Evolutionary conservation across 1,139 yeast species (phyloP).

Genomic region (Kazachstania sp.): DNA sequence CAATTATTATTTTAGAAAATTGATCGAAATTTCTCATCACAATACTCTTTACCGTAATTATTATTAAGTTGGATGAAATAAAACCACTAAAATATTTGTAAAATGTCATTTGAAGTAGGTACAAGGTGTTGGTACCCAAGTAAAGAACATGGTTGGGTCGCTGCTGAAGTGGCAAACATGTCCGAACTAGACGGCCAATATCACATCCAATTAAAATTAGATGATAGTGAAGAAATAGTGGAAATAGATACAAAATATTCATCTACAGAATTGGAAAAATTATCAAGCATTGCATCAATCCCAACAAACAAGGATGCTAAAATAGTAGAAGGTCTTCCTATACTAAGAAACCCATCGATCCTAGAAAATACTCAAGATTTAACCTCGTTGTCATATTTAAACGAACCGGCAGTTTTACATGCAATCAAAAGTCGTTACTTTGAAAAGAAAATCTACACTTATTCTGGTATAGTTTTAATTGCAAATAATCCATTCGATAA

Average conservation of each 20-base stretch:
- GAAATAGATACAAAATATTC: constrained; percentile 16
- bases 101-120: constrained; percentile 29
- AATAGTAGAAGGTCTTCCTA: constrained; percentile 60
- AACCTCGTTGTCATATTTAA: constrained; percentile 68
- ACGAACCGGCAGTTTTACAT: constrained; percentile 93
- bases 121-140: constrained; percentile 93
- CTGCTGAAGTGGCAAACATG: constrained; percentile 63
- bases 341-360: constrained; percentile 86
- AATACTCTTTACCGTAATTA: neutral
- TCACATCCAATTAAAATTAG: constrained; percentile 36
- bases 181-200: constrained; percentile 42
- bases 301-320: constrained; percentile 8
- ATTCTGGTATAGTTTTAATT: constrained; percentile 92
- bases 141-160: constrained; percentile 82
- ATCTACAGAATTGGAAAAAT: neutral
- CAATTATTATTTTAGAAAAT: neutral
- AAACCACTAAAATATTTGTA: neutral
- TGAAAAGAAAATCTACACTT: constrained; percentile 85
- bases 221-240: constrained; percentile 30
- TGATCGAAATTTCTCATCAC: too few species aligned
- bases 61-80: neutral
- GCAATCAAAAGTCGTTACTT: constrained; percentile 86
- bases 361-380: constrained; percentile 78
- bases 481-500: constrained; percentile 95
- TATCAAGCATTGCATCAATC: constrained; percentile 5